Percentiles rank a stretch among this genome's conserved stretches.
phyloP scores from a whole-genome alignment of 2,329 filamentous ascomycete genomes.

The Trichoderma breve region DNA sequence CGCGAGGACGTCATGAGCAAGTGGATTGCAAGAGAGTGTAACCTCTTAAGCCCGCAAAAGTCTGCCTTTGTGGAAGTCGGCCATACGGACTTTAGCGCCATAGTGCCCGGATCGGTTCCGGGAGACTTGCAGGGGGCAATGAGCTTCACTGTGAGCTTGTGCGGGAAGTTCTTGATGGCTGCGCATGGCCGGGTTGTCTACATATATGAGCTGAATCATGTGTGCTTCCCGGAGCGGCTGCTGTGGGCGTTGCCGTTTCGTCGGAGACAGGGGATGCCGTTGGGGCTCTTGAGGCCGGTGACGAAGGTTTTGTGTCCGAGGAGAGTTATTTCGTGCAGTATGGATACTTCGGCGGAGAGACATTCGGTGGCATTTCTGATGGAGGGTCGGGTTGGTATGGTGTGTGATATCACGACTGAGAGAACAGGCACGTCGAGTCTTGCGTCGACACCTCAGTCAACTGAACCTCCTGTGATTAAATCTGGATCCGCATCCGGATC shows the following conservation, averaged over 20 bases:
- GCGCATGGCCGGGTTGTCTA: constrained; percentile 54
- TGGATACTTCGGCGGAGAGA: constrained; percentile 58
- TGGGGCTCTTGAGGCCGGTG: constrained; percentile 41
- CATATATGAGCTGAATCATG: constrained; percentile 49
- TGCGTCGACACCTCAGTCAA: neutral
- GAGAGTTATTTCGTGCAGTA: constrained; percentile 57
- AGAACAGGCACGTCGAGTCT: constrained; percentile 17
- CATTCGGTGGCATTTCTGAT: constrained; percentile 59
- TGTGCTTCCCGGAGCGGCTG: constrained; percentile 31
- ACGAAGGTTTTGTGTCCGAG: constrained; percentile 56
- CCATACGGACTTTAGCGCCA: constrained; percentile 37
- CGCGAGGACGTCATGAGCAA: constrained; percentile 40
- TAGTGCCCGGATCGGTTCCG: constrained; percentile 26
- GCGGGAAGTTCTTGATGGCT: constrained; percentile 57
- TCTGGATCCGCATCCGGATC: constrained; percentile 22
- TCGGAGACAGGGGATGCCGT: constrained; percentile 25
- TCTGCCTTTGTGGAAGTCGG: constrained; percentile 35
- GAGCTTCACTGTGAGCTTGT: constrained; percentile 54
- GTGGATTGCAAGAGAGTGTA: constrained; percentile 42
- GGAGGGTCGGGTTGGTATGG: constrained; percentile 58
- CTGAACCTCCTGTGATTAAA: neutral
- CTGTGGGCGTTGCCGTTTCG: constrained; percentile 29
- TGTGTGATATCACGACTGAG: constrained; percentile 51
- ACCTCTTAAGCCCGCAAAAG: constrained; percentile 22
- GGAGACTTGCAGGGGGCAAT: constrained; percentile 29